Conservation (phyloP, 148 eudicot genomes). For the Polygonum maritimum region DNA sequence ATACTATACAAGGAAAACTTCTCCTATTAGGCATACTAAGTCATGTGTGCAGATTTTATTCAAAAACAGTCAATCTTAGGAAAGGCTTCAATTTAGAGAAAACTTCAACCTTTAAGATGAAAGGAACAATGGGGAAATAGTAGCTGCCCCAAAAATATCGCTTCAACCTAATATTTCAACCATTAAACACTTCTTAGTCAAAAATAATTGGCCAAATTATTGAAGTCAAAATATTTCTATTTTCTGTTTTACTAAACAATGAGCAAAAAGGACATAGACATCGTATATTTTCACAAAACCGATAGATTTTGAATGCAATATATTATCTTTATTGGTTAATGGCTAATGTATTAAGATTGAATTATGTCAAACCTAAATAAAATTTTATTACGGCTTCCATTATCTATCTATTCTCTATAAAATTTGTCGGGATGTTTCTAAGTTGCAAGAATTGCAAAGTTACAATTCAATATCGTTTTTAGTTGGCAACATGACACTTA, state of each 20-base stretch:
- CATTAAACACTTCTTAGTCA: not conserved
- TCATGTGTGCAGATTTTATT: too few species aligned
- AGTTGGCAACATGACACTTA: slow-evolving; percentile 5
- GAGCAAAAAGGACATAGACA: not conserved
- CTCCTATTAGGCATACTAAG: too few species aligned
- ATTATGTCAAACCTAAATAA: not conserved
- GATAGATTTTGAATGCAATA: too few species aligned
- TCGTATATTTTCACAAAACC: not conserved
- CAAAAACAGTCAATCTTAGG: too few species aligned
- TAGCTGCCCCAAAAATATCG: slow-evolving; percentile 88
- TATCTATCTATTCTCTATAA: not conserved
- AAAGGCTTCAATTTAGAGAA: too few species aligned
- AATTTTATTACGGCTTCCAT: not conserved
- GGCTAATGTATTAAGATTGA: not conserved
- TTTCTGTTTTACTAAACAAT: not conserved
- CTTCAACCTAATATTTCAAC: slow-evolving; percentile 53
- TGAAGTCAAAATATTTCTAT: too few species aligned
- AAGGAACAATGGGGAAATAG: too few species aligned
- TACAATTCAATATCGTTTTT: not conserved
- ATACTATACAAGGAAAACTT: too few species aligned
- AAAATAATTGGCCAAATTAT: not conserved
- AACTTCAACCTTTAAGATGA: too few species aligned
- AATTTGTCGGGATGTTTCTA: not conserved
- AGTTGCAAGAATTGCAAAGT: not conserved
- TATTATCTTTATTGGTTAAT: not conserved